Base-by-base conservation (phyloP, 2,329 filamentous ascomycete genomes). In the Ceratocystiopsis sp. region DNA sequence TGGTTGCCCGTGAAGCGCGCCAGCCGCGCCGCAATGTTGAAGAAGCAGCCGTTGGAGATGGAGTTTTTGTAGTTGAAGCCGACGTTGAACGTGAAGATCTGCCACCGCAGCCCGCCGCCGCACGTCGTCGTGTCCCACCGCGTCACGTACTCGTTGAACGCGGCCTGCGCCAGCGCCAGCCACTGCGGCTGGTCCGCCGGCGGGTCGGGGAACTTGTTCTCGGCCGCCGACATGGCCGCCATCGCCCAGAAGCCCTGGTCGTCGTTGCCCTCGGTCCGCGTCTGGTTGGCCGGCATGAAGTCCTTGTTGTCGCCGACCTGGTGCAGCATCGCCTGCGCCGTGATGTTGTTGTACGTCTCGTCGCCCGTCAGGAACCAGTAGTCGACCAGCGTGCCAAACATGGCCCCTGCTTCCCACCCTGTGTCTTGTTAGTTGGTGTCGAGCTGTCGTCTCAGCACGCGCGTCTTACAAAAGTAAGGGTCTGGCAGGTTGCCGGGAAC, bases 171-270 rank as follows among this genome's bases (percentile, higher is more conserved):
- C 42, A 91, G 68, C 8, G 78, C 75, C n/a, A 91, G 68, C 82
- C 82, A 93, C 48, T 80, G 76, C 0, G 80, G 75, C 42, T 77
- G 56, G 45, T 69, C 71, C 0, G 64, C 50, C 0, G 73, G 68
- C 5, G 80, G 78, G 52, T 85, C 71, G 2, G 79, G 78, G 53
- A 81, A 89, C 49, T 76, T 77, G 53, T 78, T 73, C 60, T 93
- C 84, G 35, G 80, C 79, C 3, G 84, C 84, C 11, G 73, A 71
- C 67, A 93, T 81, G 47, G 79, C 81, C 1, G 84, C 75, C 65
- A 91, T 71, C n/a, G 73, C 82, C 84, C 84, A 93, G 61, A 91
- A 89, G 7, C 81, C 78, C 58, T 84, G 80, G 52, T 84, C 80
- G 49, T 85, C 80, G 59, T 84, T 84, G 49, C 79, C 79, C 48